phyloP scores from a whole-genome alignment of 768 basidiomycete species.

The Amanita subjunquillea region DNA sequence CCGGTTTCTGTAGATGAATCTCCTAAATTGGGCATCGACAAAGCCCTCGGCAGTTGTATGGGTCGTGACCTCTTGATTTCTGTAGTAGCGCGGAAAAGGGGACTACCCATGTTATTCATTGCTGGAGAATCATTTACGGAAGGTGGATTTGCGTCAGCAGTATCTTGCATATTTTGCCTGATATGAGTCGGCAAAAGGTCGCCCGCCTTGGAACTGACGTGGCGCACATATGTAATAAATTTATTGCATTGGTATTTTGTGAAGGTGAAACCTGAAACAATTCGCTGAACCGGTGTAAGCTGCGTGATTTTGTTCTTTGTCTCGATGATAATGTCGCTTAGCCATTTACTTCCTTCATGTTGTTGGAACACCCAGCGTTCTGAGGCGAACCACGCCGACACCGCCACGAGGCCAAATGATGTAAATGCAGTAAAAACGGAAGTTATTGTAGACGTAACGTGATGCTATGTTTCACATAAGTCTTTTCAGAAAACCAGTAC shows the following conservation, averaged over 20 bases:
- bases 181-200: constrained; percentile 2
- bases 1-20: not conserved
- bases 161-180: not conserved
- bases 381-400: constrained; percentile 52
- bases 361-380: constrained; percentile 45
- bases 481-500: not conserved
- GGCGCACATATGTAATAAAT: not conserved
- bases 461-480: constrained; percentile 26
- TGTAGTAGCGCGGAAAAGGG: constrained; percentile 1
- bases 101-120: not conserved
- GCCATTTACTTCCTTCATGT: constrained; percentile 50
- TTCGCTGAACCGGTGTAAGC: not conserved
- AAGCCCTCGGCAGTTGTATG: not conserved
- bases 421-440: constrained; percentile 71
- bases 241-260: not conserved
- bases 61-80: not conserved
- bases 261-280: not conserved
- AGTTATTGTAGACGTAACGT: constrained; percentile 57
- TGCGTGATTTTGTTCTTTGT: constrained; percentile 15
- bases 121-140: not conserved
- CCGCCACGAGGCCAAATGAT: constrained; percentile 47
- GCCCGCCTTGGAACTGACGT: not conserved
- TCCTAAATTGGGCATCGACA: constrained; percentile 8
- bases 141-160: not conserved
- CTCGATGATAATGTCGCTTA: constrained; percentile 39